Base-by-base conservation (phyloP, 2,329 filamentous ascomycete genomes). In the Hypoxylon rubiginosum region DNA sequence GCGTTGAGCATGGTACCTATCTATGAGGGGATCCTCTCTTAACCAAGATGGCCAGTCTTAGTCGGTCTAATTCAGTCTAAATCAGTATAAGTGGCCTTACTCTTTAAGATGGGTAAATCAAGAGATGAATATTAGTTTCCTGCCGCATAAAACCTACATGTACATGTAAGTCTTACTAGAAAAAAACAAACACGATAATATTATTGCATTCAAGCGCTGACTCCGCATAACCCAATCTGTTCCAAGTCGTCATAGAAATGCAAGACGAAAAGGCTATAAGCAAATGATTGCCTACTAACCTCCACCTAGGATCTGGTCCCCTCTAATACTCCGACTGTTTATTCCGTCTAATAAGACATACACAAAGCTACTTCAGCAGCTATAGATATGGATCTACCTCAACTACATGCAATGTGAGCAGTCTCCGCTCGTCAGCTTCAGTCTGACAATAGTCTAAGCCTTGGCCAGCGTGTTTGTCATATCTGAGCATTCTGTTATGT, bases 401-500 rank as follows among this genome's bases (percentile, higher is more conserved):
- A 5, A 17, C 36, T n/a, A 17, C 4, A 39, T 39, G 15, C 36
- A 17, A 43, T 43, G 15, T 43, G 39, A 43, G 39, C n/a, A 43
- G 6, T 43, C 39, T n/a, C 34, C 13, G 6, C 11, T 36, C 32
- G 9, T 34, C 32, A 34, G 4, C 32, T 34, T 34, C 10, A 15
- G 17, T 9, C n/a, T 43, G 8, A n/a, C n/a, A 17, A 17, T 43
- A 19, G 39, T 36, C 15, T n/a, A 19, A 19, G 2, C 13, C 39
- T 43, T 43, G n/a, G n/a, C 39, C 39, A 43, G 8, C 39, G 19
- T 39, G 26, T 52, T 28, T 21, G 30, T 17, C 52, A 53, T 62
- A 15, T 41, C 36, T 46, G n/a, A 61, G 21, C 19, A 59, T n/a
- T 58, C 34, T 67, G 52, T 55, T 60, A 39, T 66, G 59, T 67